A percentile compares a stretch with the other conserved stretches of the same genome.
These are phyloP conservation scores for Eucalyptus erythrocorys DNA, from an alignment of 345 rosid species.

Conservation along the genomic window DNA sequence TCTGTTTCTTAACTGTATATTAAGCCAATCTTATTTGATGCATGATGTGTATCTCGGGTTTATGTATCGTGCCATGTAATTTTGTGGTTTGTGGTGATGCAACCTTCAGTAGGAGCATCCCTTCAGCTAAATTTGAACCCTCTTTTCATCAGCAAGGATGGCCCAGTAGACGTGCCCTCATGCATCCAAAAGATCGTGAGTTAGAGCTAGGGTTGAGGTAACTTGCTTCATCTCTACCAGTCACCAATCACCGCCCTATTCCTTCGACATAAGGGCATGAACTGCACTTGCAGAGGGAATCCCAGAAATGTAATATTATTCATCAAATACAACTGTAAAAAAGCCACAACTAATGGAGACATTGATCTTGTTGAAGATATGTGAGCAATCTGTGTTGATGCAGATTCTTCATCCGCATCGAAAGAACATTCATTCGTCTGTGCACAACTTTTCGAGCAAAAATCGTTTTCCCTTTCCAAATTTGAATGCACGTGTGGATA, in stretches of 20 bases:
- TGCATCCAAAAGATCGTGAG: neutral
- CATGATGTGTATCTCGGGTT: neutral
- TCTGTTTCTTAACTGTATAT: rapidly evolving
- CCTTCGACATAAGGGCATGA: neutral
- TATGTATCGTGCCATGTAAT: neutral
- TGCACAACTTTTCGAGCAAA: neutral
- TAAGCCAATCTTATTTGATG: neutral
- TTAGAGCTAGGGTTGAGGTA: neutral
- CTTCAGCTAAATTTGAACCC: neutral
- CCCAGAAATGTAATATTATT: neutral
- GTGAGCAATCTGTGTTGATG: neutral
- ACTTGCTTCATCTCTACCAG: neutral
- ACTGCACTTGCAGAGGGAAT: neutral
- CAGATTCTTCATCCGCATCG: neutral
- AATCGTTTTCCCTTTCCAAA: neutral
- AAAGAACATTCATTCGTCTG: neutral
- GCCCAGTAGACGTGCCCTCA: neutral
- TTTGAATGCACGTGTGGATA: neutral
- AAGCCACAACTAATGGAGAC: neutral
- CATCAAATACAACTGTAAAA: neutral
- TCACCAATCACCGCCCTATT: neutral
- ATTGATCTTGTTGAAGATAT: neutral
- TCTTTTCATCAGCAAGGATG: neutral
- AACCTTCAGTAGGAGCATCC: neutral
- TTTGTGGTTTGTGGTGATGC: neutral